Evolutionary conservation across 148 eudicot species (phyloP).

Genomic region (Silene conica): DNA sequence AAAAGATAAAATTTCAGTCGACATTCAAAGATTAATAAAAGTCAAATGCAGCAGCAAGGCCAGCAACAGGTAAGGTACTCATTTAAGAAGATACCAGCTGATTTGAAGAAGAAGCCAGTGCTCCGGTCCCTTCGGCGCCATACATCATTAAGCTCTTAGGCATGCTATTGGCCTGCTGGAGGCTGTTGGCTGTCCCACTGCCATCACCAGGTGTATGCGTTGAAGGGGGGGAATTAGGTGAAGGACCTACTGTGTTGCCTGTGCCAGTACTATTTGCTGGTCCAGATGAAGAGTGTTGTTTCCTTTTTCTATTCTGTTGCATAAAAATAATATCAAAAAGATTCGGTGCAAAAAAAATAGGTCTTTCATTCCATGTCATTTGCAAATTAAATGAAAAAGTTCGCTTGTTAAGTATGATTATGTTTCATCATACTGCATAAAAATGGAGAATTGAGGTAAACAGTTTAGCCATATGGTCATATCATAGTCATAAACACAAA

Average conservation of each 20-base stretch:
- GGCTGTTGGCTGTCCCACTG: slow-evolving; percentile 54
- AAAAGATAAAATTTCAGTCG: neutral
- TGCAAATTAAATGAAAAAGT: slow-evolving; percentile 5
- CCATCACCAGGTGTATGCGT: slow-evolving; percentile 98
- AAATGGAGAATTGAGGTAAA: neutral
- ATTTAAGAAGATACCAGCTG: slow-evolving; percentile 66
- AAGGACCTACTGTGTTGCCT: slow-evolving; percentile 91
- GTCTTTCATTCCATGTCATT: neutral
- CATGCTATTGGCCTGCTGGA: slow-evolving; percentile 72
- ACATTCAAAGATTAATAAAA: neutral
- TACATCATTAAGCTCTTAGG: slow-evolving; percentile 83
- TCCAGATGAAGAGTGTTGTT: slow-evolving; percentile 94
- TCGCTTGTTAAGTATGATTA: too few species aligned
- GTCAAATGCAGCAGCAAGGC: neutral
- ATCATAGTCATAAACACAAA: neutral
- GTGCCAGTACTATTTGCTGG: slow-evolving; percentile 99
- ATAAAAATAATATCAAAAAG: slow-evolving; percentile 8
- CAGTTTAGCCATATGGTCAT: neutral
- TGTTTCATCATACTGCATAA: neutral
- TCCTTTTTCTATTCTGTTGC: slow-evolving; percentile 80
- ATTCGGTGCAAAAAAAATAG: neutral
- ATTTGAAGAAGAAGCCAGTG: slow-evolving; percentile 88
- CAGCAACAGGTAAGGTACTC: slow-evolving; percentile 1
- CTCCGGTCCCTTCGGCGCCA: slow-evolving; percentile 81
- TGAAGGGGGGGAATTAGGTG: slow-evolving; percentile 92